Evolutionary conservation across 139 green algal species (phyloP).

Genomic region (Bryopsis sp.): DNA sequence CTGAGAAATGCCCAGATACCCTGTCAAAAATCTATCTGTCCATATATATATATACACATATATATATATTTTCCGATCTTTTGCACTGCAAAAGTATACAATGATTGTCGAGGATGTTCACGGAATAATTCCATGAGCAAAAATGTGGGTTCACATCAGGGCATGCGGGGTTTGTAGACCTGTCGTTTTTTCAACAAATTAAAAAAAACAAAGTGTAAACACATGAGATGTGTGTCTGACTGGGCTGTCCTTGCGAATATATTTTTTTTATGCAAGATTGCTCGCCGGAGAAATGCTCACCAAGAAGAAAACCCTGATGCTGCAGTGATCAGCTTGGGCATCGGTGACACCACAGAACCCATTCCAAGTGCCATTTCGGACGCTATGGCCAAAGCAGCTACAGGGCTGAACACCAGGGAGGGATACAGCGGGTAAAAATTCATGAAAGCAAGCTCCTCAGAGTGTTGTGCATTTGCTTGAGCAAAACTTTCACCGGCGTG

Average conservation of each 20-base stretch:
- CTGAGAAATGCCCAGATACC: slow-evolving; percentile 82
- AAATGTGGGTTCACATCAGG: no score
- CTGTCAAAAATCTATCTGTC: neutral
- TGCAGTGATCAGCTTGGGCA: slow-evolving; percentile 94
- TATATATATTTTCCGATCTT: slow-evolving; percentile 1
- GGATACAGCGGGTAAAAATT: slow-evolving; percentile 83
- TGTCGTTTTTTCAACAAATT: no score
- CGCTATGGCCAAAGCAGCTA: slow-evolving; percentile 69
- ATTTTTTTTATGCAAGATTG: slow-evolving; percentile 73
- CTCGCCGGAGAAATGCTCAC: slow-evolving; percentile 73
- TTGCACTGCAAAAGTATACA: no score
- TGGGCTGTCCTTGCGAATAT: no score
- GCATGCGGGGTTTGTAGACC: no score
- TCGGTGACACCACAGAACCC: slow-evolving; percentile 98
- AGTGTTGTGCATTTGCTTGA: neutral
- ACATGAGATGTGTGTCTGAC: no score
- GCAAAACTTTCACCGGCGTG: neutral
- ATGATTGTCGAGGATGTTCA: no score
- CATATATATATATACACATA: no score
- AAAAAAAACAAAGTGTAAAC: no score
- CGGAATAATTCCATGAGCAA: no score
- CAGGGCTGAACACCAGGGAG: slow-evolving; percentile 76
- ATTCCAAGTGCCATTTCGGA: slow-evolving; percentile 79
- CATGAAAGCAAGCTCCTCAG: no score
- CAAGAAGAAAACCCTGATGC: slow-evolving; percentile 88